phyloP scores from a whole-genome alignment of 2,329 filamentous ascomycete genomes.

The Knufia petricola region DNA sequence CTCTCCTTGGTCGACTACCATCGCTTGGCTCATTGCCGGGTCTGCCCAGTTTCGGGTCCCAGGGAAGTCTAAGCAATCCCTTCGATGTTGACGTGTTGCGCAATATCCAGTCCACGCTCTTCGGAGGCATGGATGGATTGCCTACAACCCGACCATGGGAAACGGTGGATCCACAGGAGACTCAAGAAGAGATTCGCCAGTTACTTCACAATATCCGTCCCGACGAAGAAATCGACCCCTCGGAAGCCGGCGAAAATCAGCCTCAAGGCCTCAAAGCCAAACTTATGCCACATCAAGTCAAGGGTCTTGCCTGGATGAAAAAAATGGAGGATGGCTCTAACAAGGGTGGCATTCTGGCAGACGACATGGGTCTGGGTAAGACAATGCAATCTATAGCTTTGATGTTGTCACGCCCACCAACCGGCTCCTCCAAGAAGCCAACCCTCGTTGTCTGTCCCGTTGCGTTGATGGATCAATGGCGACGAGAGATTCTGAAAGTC shows the following conservation, averaged over 20 bases:
- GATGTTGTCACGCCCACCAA: conserved; percentile 58
- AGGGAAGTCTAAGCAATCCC: not conserved
- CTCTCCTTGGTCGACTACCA: not conserved
- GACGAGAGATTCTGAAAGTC: conserved; percentile 65
- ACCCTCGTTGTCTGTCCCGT: conserved; percentile 77
- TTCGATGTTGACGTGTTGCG: not conserved
- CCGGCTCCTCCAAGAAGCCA: conserved; percentile 52
- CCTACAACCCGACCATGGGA: not conserved
- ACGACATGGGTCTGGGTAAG: conserved; percentile 78
- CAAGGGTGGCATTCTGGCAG: conserved; percentile 67
- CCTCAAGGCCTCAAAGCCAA: conserved; percentile 58
- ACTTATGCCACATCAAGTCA: conserved; percentile 72
- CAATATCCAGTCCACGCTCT: not conserved
- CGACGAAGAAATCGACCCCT: conserved; percentile 60
- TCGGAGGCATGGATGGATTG: not conserved
- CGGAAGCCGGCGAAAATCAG: conserved; percentile 53
- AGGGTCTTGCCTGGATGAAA: conserved; percentile 68
- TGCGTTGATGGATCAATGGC: conserved; percentile 74
- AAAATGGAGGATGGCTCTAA: conserved; percentile 60
- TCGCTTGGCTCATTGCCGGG: not conserved
- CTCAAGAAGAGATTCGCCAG: conserved; percentile 58
- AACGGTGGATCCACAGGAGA: conserved; percentile 39
- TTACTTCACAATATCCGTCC: conserved; percentile 64
- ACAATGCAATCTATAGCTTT: conserved; percentile 74
- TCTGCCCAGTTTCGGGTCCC: too few species aligned